These are phyloP conservation scores for Prunus kanzakura DNA, from an alignment of 306 rosid genomes.

Conservation along the genomic window DNA sequence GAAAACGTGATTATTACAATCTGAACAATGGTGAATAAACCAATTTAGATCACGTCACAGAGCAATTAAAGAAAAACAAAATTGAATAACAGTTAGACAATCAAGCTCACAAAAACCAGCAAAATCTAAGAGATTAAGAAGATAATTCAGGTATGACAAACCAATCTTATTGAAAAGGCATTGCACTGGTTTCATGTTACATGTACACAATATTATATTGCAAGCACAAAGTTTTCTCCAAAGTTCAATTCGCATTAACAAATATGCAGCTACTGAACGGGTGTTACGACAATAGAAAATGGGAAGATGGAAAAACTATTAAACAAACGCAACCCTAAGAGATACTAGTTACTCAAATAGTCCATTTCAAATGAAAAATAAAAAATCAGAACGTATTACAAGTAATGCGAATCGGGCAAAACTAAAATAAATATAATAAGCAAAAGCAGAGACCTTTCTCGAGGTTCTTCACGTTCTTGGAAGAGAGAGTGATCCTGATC, in stretches of 20 bases:
- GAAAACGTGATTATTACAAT: background rate
- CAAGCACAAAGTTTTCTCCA: background rate
- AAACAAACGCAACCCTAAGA: too few species aligned
- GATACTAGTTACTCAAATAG: background rate
- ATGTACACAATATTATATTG: too few species aligned
- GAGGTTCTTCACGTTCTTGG: slow-evolving; percentile 76
- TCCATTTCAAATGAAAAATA: too few species aligned
- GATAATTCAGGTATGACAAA: background rate
- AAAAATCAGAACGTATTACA: too few species aligned
- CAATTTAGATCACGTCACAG: background rate
- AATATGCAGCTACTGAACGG: background rate
- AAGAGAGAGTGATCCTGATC: slow-evolving; percentile 91
- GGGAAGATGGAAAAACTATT: background rate
- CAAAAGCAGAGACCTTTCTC: slow-evolving; percentile 51
- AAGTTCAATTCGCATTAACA: background rate
- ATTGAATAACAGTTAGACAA: background rate
- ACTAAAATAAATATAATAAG: background rate
- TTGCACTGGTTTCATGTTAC: too few species aligned
- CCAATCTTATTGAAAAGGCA: background rate
- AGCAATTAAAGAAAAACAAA: too few species aligned
- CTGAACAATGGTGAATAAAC: background rate
- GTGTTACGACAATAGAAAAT: background rate
- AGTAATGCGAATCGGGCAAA: background rate
- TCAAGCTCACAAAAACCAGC: background rate
- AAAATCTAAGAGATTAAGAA: background rate